Base-by-base conservation (phyloP, 2,329 filamentous ascomycete species). In the Colletotrichum sp. region DNA sequence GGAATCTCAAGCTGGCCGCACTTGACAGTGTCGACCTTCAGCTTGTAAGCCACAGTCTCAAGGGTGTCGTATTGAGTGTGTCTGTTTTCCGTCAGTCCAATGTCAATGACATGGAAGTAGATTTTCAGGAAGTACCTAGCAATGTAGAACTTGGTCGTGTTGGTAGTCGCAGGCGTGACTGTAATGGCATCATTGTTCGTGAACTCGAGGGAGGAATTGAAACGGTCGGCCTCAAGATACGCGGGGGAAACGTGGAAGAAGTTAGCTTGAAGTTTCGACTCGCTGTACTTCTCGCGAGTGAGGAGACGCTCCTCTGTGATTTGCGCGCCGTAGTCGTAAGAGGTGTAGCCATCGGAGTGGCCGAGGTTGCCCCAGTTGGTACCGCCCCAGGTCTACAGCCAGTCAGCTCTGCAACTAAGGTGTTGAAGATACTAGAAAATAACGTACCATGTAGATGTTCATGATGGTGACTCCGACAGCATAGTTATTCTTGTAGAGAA, bases 281-380 rank as follows among this genome's bases (percentile, higher is more conserved):
- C 93, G 74, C 90, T 92, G 82, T 95, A 95, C 83, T 95, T 95
- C 80, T 94, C 92, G 6, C 93, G 89, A 56, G 87, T 83, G 3
- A 95, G 85, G 14, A 89, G 89, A 26, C 94, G 90, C 65, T 93
- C 90, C 81, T 96, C 94, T 0, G 88, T 87, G 70, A 95, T 94
- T 2, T 76, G 77, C 30, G 84, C 82, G 7, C 82, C 86, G 76
- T 89, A 89, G 73, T 89, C 87, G 73, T 88, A 88, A 0, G 85
- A 86, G 2, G 88, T 90, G 76, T 90, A 91, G 10, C 87, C 90
- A 16, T 90, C 90, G 9, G 92, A 88, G 78, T 94, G 90, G 2
- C 93, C 92, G 6, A 94, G 82, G 78, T 94, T 95, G 1, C 94
- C 94, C 94, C 93, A 95, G 81, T 96, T 96, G 0, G 94, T 95